Evolutionary conservation across 352 stramenopile species (phyloP), one percentile per base, ranked within the genome.

Genomic region (Phytopythium helicoides): DNA sequence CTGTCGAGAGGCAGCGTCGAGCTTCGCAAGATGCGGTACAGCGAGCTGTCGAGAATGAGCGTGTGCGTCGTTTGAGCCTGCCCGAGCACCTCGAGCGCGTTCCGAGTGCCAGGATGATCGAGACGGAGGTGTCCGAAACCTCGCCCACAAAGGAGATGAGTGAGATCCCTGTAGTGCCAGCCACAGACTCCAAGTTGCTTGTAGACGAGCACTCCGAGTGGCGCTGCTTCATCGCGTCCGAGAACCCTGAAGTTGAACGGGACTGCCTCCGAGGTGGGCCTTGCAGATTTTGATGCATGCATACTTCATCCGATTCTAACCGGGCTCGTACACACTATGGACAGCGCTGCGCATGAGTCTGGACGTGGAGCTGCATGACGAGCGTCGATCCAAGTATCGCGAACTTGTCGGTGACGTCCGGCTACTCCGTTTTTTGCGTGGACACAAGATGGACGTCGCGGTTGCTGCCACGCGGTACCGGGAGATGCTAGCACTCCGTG

Each of bases 401-500:
- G 76, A 89, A 47, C 52, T 87, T 9, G 71, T 83, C 12, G 74
- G 76, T 3, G 72, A 88, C 41, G 64, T 92, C 21, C 78, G 76
- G 3, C 47, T 92, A 23, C 53, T 92, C 25, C 81, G 81, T 9
- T 89, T 92, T 49, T 55, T 92, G 37, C 78, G 81, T 15, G 78
- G 81, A 2, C 58, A 89, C 57, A 92, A 89, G 59, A 76, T 83
- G 69, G 86, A 92, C 36, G 81, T 89, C 26, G 62, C 71, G 0
- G 49, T 79, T 7, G 81, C 76, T 12, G 78, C 78, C 2, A 78
- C 67, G 14, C 79, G 82, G 54, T 92, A 72, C 36, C 76, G 76
- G 2, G 74, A 86, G 47, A 92, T 89, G 72, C 45, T 92, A 35
- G 62, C 58, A 16, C 34, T 87, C 34, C 78, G 81, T 22, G 58